These are phyloP conservation scores for Candida parachauliodes DNA, from an alignment of 805 yeast genomes.

Conservation along the genomic window DNA sequence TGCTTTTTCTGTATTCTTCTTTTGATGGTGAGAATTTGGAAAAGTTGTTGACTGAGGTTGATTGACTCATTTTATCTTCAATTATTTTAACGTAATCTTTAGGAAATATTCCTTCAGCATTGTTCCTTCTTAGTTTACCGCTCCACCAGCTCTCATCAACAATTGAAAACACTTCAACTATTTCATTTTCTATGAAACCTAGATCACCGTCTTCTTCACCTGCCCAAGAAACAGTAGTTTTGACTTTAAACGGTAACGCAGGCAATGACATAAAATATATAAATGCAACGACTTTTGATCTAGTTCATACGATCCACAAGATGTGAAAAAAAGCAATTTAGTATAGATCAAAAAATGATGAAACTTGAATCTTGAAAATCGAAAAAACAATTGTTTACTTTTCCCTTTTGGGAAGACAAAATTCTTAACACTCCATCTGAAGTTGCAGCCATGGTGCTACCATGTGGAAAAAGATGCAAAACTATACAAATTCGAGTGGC, in stretches of 20 bases:
- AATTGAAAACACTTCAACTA: conserved; percentile 73
- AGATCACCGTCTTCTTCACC: conserved; percentile 87
- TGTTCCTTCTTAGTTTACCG: conserved; percentile 77
- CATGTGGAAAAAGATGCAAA: too few relatives aligned
- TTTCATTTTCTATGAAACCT: conserved; percentile 91
- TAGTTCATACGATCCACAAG: background rate
- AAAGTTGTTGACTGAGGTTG: conserved; percentile 17
- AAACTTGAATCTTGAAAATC: conserved; percentile 4
- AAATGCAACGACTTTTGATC: background rate
- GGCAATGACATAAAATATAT: conserved; percentile 19
- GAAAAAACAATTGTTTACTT: conserved; percentile 1
- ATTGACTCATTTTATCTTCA: conserved; percentile 24
- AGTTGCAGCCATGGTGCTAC: too few relatives aligned
- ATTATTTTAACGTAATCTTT: conserved; percentile 72
- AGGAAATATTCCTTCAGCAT: conserved; percentile 82
- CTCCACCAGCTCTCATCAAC: conserved; percentile 94
- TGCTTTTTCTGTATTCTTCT: conserved; percentile 6
- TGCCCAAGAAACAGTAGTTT: conserved; percentile 89
- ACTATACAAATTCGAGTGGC: too few relatives aligned
- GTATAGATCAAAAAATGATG: conserved; percentile 1
- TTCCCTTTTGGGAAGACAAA: conserved; percentile 3
- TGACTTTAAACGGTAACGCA: conserved; percentile 65
- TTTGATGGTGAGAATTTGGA: conserved; percentile 12
- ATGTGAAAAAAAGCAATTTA: conserved; percentile 3
- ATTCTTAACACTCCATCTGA: background rate